Evolutionary conservation across 805 yeast genomes (phyloP).

Genomic region (Myxozyma sirexii): DNA sequence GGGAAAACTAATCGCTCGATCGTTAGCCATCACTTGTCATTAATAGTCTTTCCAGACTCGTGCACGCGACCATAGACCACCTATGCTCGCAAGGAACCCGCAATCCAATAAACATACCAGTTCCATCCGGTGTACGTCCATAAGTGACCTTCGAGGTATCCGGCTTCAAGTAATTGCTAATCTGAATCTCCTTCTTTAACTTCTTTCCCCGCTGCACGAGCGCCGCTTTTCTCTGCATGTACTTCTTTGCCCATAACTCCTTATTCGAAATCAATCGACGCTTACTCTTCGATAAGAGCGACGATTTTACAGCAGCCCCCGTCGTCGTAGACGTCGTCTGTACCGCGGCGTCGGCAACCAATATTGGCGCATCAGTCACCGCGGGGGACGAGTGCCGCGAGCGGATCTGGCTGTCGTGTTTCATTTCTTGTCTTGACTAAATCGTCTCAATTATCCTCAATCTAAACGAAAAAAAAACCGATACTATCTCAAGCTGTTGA

Average conservation of each 20-base stretch:
- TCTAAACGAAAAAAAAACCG: background rate
- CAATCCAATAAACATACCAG: too few relatives aligned
- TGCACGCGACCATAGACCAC: conserved; percentile 17
- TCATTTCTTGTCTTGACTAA: too few relatives aligned
- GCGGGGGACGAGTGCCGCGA: conserved; percentile 28
- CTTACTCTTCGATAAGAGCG: conserved; percentile 31
- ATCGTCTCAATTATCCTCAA: too few relatives aligned
- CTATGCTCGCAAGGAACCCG: too few relatives aligned
- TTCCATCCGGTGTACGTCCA: conserved; percentile 43
- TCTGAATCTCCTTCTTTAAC: conserved; percentile 32
- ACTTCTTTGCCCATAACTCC: conserved; percentile 31
- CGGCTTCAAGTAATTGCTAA: conserved; percentile 26
- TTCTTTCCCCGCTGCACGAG: conserved; percentile 28
- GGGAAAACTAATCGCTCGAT: conserved; percentile 36
- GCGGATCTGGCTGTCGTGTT: conserved; percentile 25
- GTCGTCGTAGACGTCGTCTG: conserved; percentile 12
- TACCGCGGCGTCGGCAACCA: conserved; percentile 1
- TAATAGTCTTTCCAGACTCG: background rate
- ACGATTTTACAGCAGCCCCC: conserved; percentile 16
- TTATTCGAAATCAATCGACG: conserved; percentile 24
- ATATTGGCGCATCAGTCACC: conserved; percentile 11
- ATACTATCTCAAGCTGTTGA: conserved; percentile 5
- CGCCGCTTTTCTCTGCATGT: conserved; percentile 29
- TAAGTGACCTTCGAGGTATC: conserved; percentile 29
- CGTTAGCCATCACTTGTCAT: background rate